Conservation (phyloP, 306 rosid genomes). For the Morella rubra region DNA sequence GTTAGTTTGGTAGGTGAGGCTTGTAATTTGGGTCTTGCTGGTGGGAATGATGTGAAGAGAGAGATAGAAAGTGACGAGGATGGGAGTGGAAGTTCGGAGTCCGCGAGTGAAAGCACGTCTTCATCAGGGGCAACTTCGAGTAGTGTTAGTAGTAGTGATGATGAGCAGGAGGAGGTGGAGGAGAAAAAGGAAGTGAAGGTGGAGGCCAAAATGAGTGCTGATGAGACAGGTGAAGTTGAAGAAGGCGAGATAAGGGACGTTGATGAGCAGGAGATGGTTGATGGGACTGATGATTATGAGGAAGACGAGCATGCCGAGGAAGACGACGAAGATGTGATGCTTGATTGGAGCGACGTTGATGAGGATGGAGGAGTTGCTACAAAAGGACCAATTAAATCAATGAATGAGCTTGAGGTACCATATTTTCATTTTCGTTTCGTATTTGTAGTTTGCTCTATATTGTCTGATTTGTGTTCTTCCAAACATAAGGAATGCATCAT, state of each 20-base stretch:
- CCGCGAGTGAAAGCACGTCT: slow-evolving; percentile 36
- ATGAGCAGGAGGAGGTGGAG: slow-evolving; percentile 11
- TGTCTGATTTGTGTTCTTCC: slow-evolving; percentile 14
- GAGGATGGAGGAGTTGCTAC: slow-evolving; percentile 23
- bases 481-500: neutral
- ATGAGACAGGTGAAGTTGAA: slow-evolving; percentile 45
- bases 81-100: slow-evolving; percentile 39
- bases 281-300: neutral
- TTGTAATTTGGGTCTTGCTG: slow-evolving; percentile 19
- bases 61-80: slow-evolving; percentile 12
- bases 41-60: slow-evolving; percentile 23
- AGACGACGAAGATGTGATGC: slow-evolving; percentile 22
- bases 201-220: slow-evolving; percentile 1
- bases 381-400: slow-evolving; percentile 58
- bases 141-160: slow-evolving; percentile 21
- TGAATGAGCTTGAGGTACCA: slow-evolving; percentile 72
- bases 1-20: slow-evolving; percentile 42
- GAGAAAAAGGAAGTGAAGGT: slow-evolving; percentile 16
- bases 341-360: slow-evolving; percentile 28
- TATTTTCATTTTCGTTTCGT: neutral
- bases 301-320: slow-evolving; percentile 20
- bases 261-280: slow-evolving; percentile 24
- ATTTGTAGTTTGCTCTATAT: neutral
- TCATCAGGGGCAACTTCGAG: slow-evolving; percentile 33
- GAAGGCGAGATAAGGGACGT: slow-evolving; percentile 73